Evolutionary conservation across 139 green algal genomes (phyloP), one percentile per base, ranked within the genome.

Genomic region (Axilococcus clingmanii): DNA sequence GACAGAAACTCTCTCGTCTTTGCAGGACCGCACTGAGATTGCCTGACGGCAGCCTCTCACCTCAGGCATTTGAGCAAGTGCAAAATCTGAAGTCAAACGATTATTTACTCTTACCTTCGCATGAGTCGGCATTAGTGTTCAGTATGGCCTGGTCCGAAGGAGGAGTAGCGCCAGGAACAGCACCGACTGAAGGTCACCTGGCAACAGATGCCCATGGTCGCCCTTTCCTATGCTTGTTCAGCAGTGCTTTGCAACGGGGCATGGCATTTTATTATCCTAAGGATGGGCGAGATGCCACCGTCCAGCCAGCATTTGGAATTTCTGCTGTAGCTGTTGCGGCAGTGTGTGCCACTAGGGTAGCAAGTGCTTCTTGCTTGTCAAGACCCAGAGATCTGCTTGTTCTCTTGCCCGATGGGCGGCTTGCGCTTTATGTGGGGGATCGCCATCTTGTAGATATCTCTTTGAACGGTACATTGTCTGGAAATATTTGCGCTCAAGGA

Each of bases 391-490:
- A 85, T 51, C 41, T 85, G 12, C 65, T 85, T 9, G 27, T 85
- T 47, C 55, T 85, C 43, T 57, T 70, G 16, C 65, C 57, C 5
- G 29, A 52, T 29, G 47, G 57, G 25, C 29, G 57, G 25, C 61
- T 85, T 30, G 24, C 47, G 24, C 59, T 84, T 48, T 66, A 74
- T n/a, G n/a, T n/a, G n/a, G n/a, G n/a, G n/a, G n/a, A n/a, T n/a
- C n/a, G n/a, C n/a, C n/a, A n/a, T n/a, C n/a, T n/a, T n/a, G n/a
- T n/a, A n/a, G n/a, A n/a, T n/a, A n/a, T n/a, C n/a, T n/a, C n/a
- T n/a, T n/a, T n/a, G n/a, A n/a, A n/a, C n/a, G n/a, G n/a, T n/a
- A n/a, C n/a, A n/a, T n/a, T n/a, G n/a, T n/a, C n/a, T n/a, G n/a
- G n/a, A n/a, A n/a, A n/a, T n/a, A n/a, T n/a, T n/a, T n/a, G n/a